Evolutionary conservation across 2,329 filamentous ascomycete genomes (phyloP).

Genomic region (Fusarium luffae): DNA sequence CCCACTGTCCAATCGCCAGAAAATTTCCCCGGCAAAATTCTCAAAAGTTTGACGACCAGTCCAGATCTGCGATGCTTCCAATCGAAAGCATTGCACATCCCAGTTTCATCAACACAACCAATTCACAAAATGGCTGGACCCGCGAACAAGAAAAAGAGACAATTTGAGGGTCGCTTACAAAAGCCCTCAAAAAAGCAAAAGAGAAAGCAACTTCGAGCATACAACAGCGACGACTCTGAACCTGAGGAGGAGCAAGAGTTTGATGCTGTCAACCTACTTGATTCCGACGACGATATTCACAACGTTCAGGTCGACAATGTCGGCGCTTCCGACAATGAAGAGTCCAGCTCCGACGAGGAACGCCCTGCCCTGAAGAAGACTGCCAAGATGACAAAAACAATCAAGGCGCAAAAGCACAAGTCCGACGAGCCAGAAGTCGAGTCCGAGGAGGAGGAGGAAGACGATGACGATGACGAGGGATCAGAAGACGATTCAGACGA

Average conservation of each 20-base stretch:
- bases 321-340: slow-evolving; percentile 52
- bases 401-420: slow-evolving; percentile 43
- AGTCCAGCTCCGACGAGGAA: slow-evolving; percentile 53
- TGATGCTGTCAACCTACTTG: slow-evolving; percentile 64
- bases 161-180: slow-evolving; percentile 46
- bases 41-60: slow-evolving; percentile 44
- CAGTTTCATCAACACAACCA: slow-evolving; percentile 15
- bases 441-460: slow-evolving; percentile 31
- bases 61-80: slow-evolving; percentile 28
- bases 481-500: slow-evolving; percentile 53
- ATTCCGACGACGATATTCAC: slow-evolving; percentile 68
- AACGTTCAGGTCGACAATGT: slow-evolving; percentile 64
- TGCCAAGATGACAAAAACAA: slow-evolving; percentile 47
- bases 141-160: slow-evolving; percentile 52
- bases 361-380: slow-evolving; percentile 45
- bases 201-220: slow-evolving; percentile 57
- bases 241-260: slow-evolving; percentile 58
- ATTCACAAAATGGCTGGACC: slow-evolving; percentile 50
- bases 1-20: slow-evolving; percentile 41
- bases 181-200: slow-evolving; percentile 66
- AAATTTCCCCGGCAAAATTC: slow-evolving; percentile 46
- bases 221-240: slow-evolving; percentile 66
- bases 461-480: slow-evolving; percentile 42
- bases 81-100: slow-evolving; percentile 16
- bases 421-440: slow-evolving; percentile 40